Percentiles rank a stretch among this genome's conserved stretches.
Evolutionary conservation across 805 yeast genomes (phyloP).

Genomic region (Kluyveromyces dobzhanskii): DNA sequence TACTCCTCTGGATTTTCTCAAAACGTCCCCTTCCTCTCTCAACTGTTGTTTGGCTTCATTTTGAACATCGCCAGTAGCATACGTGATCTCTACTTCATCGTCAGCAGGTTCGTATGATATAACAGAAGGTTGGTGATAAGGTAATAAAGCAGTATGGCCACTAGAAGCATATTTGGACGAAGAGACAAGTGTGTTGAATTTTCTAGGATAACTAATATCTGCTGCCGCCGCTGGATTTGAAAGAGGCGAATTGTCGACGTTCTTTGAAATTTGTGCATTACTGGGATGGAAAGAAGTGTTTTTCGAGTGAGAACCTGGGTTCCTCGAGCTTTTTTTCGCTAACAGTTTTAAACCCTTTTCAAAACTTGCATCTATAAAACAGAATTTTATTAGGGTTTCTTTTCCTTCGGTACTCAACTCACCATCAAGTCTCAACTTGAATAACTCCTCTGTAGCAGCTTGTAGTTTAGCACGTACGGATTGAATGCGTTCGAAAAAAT

Average conservation of each 20-base stretch:
- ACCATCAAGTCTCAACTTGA: conserved; percentile 46
- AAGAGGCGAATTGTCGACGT: background rate
- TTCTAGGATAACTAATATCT: conserved; percentile 6
- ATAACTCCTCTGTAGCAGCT: conserved; percentile 47
- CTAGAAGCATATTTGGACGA: conserved; percentile 21
- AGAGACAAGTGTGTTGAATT: conserved; percentile 6
- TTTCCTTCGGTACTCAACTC: conserved; percentile 63
- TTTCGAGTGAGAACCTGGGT: background rate
- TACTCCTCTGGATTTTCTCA: conserved; percentile 15
- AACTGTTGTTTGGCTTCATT: conserved; percentile 11
- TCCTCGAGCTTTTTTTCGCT: conserved; percentile 13
- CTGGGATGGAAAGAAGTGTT: background rate
- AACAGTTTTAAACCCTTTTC: conserved; percentile 40
- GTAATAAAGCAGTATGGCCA: conserved; percentile 31
- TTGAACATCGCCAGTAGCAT: conserved; percentile 10
- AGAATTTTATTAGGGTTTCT: conserved; percentile 64
- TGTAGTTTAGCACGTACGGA: conserved; percentile 35
- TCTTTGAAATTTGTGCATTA: background rate
- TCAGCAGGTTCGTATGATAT: conserved; percentile 22
- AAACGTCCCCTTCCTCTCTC: conserved; percentile 22
- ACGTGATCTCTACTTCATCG: conserved; percentile 26
- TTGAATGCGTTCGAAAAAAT: conserved; percentile 32
- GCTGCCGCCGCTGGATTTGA: background rate
- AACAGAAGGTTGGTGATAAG: conserved; percentile 29
- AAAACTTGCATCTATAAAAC: conserved; percentile 64